phyloP scores from a whole-genome alignment of 164 flowering plant genomes.

The Amborella trichopoda region DNA sequence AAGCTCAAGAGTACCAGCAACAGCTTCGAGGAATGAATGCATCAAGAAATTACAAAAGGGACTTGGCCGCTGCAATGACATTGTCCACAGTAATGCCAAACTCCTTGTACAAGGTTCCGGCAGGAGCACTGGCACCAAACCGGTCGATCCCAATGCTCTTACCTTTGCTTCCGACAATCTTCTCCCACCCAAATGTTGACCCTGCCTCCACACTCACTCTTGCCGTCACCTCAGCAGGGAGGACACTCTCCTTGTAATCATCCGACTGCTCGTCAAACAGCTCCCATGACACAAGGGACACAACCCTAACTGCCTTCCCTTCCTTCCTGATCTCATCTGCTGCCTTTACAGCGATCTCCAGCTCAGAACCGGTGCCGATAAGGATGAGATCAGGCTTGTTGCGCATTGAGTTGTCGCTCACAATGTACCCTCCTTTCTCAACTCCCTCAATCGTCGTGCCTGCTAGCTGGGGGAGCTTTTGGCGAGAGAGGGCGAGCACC shows the following conservation, averaged over 20 bases:
- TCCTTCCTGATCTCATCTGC: conserved; percentile 75
- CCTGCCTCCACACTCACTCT: conserved; percentile 95
- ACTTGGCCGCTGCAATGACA: conserved; percentile 67
- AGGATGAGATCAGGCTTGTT: conserved; percentile 83
- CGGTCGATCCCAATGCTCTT: conserved; percentile 74
- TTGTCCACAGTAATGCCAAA: conserved; percentile 76
- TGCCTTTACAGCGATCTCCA: conserved; percentile 73
- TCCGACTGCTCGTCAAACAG: conserved; percentile 79
- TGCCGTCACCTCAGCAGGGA: conserved; percentile 66
- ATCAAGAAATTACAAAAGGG: too few species aligned
- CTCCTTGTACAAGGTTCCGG: conserved; percentile 68
- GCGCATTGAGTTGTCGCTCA: conserved; percentile 69
- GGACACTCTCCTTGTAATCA: conserved; percentile 83
- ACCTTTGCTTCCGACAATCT: conserved; percentile 64
- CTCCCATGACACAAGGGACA: conserved; percentile 84
- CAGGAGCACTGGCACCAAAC: conserved; percentile 96
- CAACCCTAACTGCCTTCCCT: conserved; percentile 80
- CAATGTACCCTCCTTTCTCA: conserved; percentile 75
- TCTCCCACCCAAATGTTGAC: conserved; percentile 81
- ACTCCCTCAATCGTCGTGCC: conserved; percentile 86
- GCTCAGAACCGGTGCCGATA: conserved; percentile 85
- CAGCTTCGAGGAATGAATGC: too few species aligned
- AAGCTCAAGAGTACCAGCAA: too few species aligned
- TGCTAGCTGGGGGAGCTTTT: conserved; percentile 25
- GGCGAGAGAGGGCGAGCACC: conserved; percentile 19